A percentile compares a stretch with the other conserved stretches of the same genome.
Evolutionary conservation across 345 rosid species (phyloP).

Genomic region (Citrus inodora): DNA sequence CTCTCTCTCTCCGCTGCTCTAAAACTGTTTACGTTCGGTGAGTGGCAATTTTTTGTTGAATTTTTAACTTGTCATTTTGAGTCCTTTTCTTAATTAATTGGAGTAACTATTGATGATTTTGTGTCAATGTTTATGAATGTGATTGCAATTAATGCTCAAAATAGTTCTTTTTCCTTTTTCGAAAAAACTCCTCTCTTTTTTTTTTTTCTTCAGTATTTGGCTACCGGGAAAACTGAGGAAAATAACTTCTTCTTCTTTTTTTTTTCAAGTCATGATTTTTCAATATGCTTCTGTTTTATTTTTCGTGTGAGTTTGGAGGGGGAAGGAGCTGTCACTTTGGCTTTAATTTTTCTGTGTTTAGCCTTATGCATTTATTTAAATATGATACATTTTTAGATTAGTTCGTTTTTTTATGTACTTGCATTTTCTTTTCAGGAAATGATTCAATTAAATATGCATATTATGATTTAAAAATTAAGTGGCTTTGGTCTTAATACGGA

Average conservation of each 20-base stretch:
- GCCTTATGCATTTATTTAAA: neutral
- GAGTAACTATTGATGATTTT: neutral
- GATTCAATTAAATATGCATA: too few species aligned
- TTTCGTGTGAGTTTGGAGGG: too few species aligned
- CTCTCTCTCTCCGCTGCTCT: neutral
- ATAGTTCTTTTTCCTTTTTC: neutral
- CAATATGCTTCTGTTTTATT: too few species aligned
- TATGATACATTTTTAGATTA: neutral
- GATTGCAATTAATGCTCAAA: neutral
- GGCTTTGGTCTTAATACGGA: neutral
- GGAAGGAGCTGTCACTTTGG: too few species aligned
- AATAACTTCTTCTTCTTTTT: neutral
- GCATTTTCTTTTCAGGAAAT: neutral
- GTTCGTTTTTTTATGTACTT: neutral
- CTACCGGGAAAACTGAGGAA: constrained; percentile 8
- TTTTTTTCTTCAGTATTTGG: neutral
- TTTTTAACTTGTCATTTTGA: neutral
- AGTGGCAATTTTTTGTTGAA: neutral
- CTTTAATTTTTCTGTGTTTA: neutral
- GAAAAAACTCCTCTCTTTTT: neutral
- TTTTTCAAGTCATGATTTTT: too few species aligned
- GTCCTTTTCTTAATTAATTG: neutral
- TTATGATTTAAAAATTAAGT: neutral
- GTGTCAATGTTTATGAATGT: neutral
- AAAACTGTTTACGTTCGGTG: neutral